Conservation (phyloP, 2,329 filamentous ascomycete species). For the Ascochyta fabae region DNA sequence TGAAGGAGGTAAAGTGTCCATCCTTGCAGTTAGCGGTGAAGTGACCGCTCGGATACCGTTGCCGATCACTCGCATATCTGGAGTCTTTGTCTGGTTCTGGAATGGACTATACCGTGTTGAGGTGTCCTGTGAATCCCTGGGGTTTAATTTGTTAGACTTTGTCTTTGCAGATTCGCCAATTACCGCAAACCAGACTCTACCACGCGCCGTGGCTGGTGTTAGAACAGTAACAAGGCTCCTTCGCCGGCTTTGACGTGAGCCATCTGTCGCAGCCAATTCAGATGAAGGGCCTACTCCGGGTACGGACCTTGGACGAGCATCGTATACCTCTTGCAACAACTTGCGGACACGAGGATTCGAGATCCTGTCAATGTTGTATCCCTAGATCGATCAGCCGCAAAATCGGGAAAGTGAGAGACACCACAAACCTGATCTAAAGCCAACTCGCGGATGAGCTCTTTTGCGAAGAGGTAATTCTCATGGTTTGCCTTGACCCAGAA, state of each 20-base stretch:
- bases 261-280: not conserved
- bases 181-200: not conserved
- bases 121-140: slow-evolving; percentile 5
- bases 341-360: slow-evolving; percentile 21
- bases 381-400: slow-evolving; percentile 11
- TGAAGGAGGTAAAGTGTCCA: slow-evolving; percentile 8
- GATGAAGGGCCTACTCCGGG: not conserved
- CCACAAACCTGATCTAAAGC: slow-evolving; percentile 31
- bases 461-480: slow-evolving; percentile 32
- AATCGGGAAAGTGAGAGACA: not conserved
- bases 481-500: slow-evolving; percentile 33
- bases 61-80: not conserved
- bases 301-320: slow-evolving; percentile 20
- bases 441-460: slow-evolving; percentile 37
- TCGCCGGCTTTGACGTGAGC: not conserved
- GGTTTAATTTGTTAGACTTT: slow-evolving; percentile 1
- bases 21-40: slow-evolving; percentile 1
- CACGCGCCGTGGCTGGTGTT: not conserved
- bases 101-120: not conserved
- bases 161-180: not conserved
- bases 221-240: not conserved
- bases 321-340: slow-evolving; percentile 17
- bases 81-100: not conserved
- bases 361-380: slow-evolving; percentile 28
- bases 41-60: not conserved